Evolutionary conservation across 1,139 yeast species (phyloP), one percentile per base, ranked within the genome.

Genomic region (Geotrichum citri-aurantii): DNA sequence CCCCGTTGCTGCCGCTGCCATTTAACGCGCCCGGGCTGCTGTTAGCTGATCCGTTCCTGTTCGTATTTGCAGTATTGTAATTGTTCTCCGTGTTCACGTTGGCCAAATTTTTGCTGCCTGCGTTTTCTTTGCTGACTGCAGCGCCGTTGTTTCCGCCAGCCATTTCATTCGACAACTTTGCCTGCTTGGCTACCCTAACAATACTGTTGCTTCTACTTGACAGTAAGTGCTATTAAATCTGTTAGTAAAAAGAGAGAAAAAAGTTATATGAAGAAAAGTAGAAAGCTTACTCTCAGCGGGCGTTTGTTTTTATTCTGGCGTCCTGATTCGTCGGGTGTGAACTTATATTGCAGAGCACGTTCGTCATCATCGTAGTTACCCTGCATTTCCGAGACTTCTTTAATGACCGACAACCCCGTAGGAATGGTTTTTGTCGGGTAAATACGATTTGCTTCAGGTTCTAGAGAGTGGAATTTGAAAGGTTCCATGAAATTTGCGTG

Each of bases 401-500:
- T 37, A 17, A 37, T 37, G 14, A 37, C 44, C 17, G 44, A 37
- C 12, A 37, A 19, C 12, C 44, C 44, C 10, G 44, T 37, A 12
- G 56, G 56, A 33, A 53, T 48, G n/a, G 17, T 17, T 10, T 11
- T 19, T 24, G 56, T 48, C 23, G 51, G 51, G 17, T 17, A 14
- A 10, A 53, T 37, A 11, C 48, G 24, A 10, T 33, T 33, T 10
- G 26, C 56, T 5, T 37, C 14, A 19, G 40, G 19, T 17, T 37
- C 44, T n/a, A 37, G 19, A 7, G 44, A 14, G 44, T 7, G 17
- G 19, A 37, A 37, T n/a, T 37, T 37, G 19, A 12, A 37, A 37
- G 55, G 57, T n/a, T 55, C 50, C 7, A 53, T 12, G 48, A 60
- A 48, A 8, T 48, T 52, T 0, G 58, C 58, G 3, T 42, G 48